Percentiles rank a stretch among this genome's conserved stretches.
Conservation (phyloP, 495 filamentous ascomycete species). For the Podospora sp. region DNA sequence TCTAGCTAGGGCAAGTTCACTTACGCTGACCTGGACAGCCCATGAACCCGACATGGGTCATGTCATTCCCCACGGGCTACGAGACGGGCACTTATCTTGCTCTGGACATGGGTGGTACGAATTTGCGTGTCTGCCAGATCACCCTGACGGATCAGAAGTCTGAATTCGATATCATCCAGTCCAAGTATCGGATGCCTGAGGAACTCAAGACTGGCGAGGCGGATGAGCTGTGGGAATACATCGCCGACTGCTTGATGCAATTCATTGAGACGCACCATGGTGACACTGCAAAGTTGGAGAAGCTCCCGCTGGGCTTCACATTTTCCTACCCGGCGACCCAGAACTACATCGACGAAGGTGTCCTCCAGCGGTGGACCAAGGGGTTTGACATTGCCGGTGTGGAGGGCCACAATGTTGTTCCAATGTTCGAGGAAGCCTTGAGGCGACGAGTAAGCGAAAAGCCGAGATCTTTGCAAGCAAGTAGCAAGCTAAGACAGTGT, state of each 20-base stretch:
- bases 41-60: conserved; percentile 99
- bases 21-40: conserved; percentile 58
- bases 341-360: conserved; percentile 92
- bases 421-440: conserved; percentile 84
- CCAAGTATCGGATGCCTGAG: conserved; percentile 96
- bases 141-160: conserved; percentile 86
- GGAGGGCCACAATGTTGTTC: conserved; percentile 92
- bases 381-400: conserved; percentile 97
- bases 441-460: conserved; percentile 64
- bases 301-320: conserved; percentile 90
- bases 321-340: conserved; percentile 98
- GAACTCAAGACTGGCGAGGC: conserved; percentile 88
- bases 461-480: conserved; percentile 1
- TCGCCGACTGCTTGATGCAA: conserved; percentile 94
- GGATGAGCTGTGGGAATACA: conserved; percentile 96
- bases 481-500: conserved; percentile 18
- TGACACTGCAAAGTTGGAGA: conserved; percentile 60
- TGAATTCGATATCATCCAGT: conserved; percentile 98
- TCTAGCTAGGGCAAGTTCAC: no score
- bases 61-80: conserved; percentile 85
- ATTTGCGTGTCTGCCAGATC: conserved; percentile 96
- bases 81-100: conserved; percentile 92
- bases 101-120: conserved; percentile 98
- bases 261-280: conserved; percentile 92
- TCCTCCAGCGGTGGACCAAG: conserved; percentile 98